Evolutionary conservation across 2,329 filamentous ascomycete species (phyloP).

Genomic region (Pseudopyrenochaeta lycopersici): DNA sequence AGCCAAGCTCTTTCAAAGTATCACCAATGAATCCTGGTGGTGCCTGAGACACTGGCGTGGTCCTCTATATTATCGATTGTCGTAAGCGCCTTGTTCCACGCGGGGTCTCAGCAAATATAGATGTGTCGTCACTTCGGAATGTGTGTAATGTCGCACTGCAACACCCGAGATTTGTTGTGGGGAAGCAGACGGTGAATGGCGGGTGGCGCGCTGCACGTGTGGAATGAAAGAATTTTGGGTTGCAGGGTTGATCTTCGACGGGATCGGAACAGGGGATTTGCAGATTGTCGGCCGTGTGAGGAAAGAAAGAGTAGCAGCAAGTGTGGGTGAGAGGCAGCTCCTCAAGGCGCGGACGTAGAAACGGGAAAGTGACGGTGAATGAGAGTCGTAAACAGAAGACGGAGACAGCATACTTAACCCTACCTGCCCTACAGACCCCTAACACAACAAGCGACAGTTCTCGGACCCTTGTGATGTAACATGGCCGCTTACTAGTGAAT

Average conservation of each 20-base stretch:
- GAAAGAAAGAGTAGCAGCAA: slow-evolving; percentile 19
- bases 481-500: slow-evolving; percentile 19
- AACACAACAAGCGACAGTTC: slow-evolving; percentile 4
- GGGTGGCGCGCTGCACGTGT: slow-evolving; percentile 13
- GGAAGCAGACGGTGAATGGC: slow-evolving; percentile 11
- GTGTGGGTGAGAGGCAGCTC: slow-evolving; percentile 20
- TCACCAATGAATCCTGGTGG: neutral
- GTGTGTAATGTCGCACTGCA: slow-evolving; percentile 21
- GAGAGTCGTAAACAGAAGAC: neutral
- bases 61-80: neutral
- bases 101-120: neutral
- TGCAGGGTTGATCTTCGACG: slow-evolving; percentile 10
- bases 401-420: slow-evolving; percentile 17
- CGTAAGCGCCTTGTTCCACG: neutral
- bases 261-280: slow-evolving; percentile 1
- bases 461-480: slow-evolving; percentile 14
- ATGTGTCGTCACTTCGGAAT: slow-evolving; percentile 17
- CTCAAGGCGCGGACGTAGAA: slow-evolving; percentile 26
- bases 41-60: slow-evolving; percentile 1
- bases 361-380: slow-evolving; percentile 4
- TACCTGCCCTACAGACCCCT: slow-evolving; percentile 2
- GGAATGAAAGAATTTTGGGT: slow-evolving; percentile 6
- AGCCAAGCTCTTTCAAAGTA: neutral
- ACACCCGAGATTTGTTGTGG: slow-evolving; percentile 25
- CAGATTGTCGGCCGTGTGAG: slow-evolving; percentile 1